A percentile compares a stretch with the other conserved stretches of the same genome.
These are phyloP conservation scores for Cicer judaicum DNA, from an alignment of 306 rosid genomes.

Conservation along the genomic window DNA sequence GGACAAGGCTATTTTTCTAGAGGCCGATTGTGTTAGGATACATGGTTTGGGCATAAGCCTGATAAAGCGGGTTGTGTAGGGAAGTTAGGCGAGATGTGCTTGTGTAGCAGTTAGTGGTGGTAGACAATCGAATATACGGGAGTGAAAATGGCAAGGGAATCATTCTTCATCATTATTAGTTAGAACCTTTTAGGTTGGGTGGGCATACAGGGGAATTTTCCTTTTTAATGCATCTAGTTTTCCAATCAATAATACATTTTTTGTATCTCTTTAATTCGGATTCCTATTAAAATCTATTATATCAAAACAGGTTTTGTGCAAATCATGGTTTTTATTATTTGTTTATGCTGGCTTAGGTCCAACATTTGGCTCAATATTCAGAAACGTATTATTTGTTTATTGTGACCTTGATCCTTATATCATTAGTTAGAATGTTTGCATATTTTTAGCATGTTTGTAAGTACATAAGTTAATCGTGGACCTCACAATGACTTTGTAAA, in stretches of 20 bases:
- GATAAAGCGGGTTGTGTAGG: background rate
- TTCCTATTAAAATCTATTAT: background rate
- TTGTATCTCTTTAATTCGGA: no score
- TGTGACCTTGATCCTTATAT: slow-evolving; percentile 30
- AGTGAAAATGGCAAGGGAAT: background rate
- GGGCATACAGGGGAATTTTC: no score
- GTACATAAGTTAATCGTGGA: background rate
- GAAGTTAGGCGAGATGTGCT: background rate
- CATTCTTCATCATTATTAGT: background rate
- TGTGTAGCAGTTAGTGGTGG: background rate
- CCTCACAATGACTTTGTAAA: no score
- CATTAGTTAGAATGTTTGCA: slow-evolving; percentile 3
- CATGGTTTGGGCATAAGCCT: background rate
- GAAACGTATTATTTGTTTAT: slow-evolving; percentile 24
- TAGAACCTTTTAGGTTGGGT: background rate
- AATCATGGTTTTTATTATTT: slow-evolving; percentile 32
- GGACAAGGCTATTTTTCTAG: background rate
- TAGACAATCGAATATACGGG: background rate
- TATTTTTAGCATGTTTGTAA: background rate
- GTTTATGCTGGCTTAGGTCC: slow-evolving; percentile 1
- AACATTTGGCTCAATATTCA: slow-evolving; percentile 2
- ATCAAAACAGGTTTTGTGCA: background rate
- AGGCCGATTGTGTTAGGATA: background rate
- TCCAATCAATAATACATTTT: no score
- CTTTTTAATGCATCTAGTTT: no score